Evolutionary conservation across 2,329 filamentous ascomycete genomes (phyloP).

Genomic region (Coniosporium tulheliwenetii): DNA sequence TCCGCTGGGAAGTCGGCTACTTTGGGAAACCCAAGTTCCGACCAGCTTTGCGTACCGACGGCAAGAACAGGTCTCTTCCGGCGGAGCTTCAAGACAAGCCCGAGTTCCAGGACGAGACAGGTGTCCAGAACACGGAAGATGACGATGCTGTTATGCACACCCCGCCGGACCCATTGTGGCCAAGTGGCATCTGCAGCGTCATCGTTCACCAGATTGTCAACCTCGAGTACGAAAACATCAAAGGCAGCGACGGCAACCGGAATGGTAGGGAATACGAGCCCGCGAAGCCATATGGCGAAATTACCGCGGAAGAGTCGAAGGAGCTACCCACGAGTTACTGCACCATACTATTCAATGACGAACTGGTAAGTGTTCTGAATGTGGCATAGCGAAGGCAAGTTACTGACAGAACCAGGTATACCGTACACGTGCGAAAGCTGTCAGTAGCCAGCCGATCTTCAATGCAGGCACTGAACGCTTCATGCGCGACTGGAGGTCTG

Average conservation of each 20-base stretch:
- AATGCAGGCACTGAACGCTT: constrained; percentile 92
- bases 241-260: constrained; percentile 65
- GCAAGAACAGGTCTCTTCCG: constrained; percentile 65
- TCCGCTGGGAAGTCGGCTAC: constrained; percentile 93
- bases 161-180: constrained; percentile 91
- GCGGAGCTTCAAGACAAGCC: constrained; percentile 56
- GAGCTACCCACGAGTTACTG: constrained; percentile 83
- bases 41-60: constrained; percentile 69
- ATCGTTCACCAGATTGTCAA: constrained; percentile 93
- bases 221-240: constrained; percentile 78
- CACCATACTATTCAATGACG: constrained; percentile 79
- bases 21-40: constrained; percentile 85
- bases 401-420: constrained; percentile 40
- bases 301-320: constrained; percentile 68
- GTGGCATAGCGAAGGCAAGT: not conserved
- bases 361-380: constrained; percentile 37
- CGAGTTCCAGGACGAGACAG: constrained; percentile 78
- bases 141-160: constrained; percentile 82
- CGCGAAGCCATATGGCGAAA: constrained; percentile 69
- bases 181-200: constrained; percentile 72
- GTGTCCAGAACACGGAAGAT: constrained; percentile 51
- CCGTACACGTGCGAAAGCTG: constrained; percentile 86
- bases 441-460: constrained; percentile 90
- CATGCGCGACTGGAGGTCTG: constrained; percentile 80
- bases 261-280: constrained; percentile 83